Evolutionary conservation across 176 grass and related monocot species (phyloP).

Genomic region (Hyparrhenia diplandra): DNA sequence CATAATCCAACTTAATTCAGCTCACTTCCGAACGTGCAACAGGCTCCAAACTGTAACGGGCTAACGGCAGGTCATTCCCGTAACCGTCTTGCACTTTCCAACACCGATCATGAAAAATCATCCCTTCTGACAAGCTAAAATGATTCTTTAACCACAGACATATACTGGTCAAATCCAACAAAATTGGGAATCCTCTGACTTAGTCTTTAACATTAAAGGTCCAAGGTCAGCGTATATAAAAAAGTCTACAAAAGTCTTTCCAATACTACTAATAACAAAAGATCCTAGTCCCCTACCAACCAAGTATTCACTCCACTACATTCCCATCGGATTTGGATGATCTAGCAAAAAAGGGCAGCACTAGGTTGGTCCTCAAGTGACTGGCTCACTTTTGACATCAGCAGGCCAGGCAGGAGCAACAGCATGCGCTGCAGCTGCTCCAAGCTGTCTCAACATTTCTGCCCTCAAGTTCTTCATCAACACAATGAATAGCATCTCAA

Average conservation of each 20-base stretch:
- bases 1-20: background rate
- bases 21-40: background rate
- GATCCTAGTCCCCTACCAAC: background rate
- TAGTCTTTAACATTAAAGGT: constrained; percentile 3
- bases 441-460: constrained; percentile 8
- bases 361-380: constrained; percentile 20
- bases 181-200: background rate
- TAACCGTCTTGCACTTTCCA: background rate
- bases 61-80: background rate
- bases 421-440: constrained; percentile 9
- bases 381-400: constrained; percentile 17
- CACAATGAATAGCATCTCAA: constrained; percentile 29
- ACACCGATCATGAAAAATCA: background rate
- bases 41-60: background rate
- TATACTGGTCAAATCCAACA: background rate
- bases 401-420: constrained; percentile 5
- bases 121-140: background rate
- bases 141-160: background rate
- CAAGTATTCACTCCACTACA: constrained; percentile 5
- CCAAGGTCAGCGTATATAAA: background rate
- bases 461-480: constrained; percentile 7
- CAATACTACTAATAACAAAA: background rate
- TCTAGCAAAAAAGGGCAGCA: constrained; percentile 20
- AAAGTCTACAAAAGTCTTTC: background rate
- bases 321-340: constrained; percentile 15